phyloP scores from a whole-genome alignment of 2,329 filamentous ascomycete species.

The Talaromyces marneffei region DNA sequence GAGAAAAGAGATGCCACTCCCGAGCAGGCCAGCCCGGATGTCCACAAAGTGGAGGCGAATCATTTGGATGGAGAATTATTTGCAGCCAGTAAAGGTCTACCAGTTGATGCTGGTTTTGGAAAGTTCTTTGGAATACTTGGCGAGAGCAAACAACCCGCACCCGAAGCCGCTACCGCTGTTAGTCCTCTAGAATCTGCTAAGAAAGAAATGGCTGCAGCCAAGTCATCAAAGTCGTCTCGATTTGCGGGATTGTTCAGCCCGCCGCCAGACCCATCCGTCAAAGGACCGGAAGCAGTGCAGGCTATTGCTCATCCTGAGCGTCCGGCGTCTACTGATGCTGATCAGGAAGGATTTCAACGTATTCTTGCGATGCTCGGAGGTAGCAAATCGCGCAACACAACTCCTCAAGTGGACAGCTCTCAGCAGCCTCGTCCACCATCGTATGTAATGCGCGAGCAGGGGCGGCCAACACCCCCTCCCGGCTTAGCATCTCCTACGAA shows the following conservation, averaged over 20 bases:
- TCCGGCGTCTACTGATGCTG: constrained; percentile 51
- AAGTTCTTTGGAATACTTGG: constrained; percentile 67
- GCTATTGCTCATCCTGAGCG: constrained; percentile 27
- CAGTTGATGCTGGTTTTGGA: constrained; percentile 63
- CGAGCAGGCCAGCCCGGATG: constrained; percentile 19
- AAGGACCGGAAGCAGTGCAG: constrained; percentile 23
- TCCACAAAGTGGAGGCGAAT: constrained; percentile 35
- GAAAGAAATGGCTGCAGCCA: constrained; percentile 40
- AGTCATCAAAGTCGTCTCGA: constrained; percentile 65
- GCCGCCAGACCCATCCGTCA: constrained; percentile 50
- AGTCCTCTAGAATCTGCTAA: constrained; percentile 35
- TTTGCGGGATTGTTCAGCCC: constrained; percentile 77
- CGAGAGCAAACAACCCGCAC: constrained; percentile 40
- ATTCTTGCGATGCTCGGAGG: constrained; percentile 74
- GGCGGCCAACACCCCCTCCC: constrained; percentile 18
- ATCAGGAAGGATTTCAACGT: constrained; percentile 79
- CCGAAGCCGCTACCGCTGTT: constrained; percentile 35
- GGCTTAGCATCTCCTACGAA: constrained; percentile 28
- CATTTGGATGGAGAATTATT: constrained; percentile 47
- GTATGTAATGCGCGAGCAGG: constrained; percentile 27
- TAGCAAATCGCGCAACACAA: constrained; percentile 40
- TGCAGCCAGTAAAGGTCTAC: constrained; percentile 53
- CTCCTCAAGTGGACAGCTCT: constrained; percentile 37
- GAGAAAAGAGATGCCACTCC: constrained; percentile 40
- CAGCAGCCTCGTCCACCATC: constrained; percentile 28